These are phyloP conservation scores for Tolypocladium amazonense DNA, from an alignment of 2,329 filamentous ascomycete species.

Conservation along the genomic window DNA sequence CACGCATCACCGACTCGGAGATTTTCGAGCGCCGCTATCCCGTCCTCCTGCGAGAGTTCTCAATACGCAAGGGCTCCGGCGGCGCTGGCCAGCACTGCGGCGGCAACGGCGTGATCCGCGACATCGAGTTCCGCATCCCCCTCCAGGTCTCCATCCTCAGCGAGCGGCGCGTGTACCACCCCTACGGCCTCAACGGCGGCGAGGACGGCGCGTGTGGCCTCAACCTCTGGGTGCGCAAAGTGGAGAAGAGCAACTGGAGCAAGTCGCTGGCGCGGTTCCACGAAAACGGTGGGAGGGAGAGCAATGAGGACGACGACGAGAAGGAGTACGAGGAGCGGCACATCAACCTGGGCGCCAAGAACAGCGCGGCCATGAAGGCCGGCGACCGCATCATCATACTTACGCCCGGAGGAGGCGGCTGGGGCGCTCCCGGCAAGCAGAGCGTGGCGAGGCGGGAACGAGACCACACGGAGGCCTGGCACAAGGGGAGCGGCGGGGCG, in stretches of 20 bases:
- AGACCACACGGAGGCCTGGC: slow-evolving; percentile 47
- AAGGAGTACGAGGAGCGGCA: slow-evolving; percentile 45
- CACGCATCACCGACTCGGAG: slow-evolving; percentile 73
- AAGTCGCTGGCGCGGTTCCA: slow-evolving; percentile 29
- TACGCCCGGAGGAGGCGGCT: slow-evolving; percentile 72
- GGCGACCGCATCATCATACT: slow-evolving; percentile 70
- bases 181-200: slow-evolving; percentile 66
- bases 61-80: slow-evolving; percentile 45
- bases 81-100: slow-evolving; percentile 53
- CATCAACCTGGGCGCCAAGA: slow-evolving; percentile 71
- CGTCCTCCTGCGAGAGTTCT: slow-evolving; percentile 54
- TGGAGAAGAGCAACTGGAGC: slow-evolving; percentile 46
- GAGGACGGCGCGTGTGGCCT: slow-evolving; percentile 66
- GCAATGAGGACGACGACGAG: slow-evolving; percentile 13
- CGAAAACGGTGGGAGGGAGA: slow-evolving; percentile 12
- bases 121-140: slow-evolving; percentile 72
- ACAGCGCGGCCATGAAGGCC: slow-evolving; percentile 63
- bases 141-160: slow-evolving; percentile 71
- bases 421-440: slow-evolving; percentile 51
- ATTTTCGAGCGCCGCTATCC: slow-evolving; percentile 71
- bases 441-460: slow-evolving; percentile 35
- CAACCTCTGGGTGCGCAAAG: slow-evolving; percentile 78
- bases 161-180: slow-evolving; percentile 61
- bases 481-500: slow-evolving; percentile 44
- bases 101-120: slow-evolving; percentile 65